Conservation (phyloP, 2,329 filamentous ascomycete genomes). For the Arthrobotrys musiformis region DNA sequence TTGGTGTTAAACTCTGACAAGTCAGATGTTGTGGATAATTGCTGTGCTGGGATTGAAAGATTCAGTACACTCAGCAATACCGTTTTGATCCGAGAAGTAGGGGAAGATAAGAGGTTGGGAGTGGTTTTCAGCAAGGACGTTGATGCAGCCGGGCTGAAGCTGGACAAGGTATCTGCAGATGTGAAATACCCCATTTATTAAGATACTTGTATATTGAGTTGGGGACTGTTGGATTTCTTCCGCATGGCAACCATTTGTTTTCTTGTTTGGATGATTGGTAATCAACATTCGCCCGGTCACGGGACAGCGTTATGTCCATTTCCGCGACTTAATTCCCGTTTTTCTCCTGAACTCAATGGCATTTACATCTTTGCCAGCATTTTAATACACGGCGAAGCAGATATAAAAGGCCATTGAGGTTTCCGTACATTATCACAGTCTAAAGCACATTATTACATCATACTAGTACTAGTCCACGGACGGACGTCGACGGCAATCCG, state of each 20-base stretch:
- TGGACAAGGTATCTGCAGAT: neutral
- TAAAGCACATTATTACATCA: too few relatives aligned
- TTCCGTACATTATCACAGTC: too few relatives aligned
- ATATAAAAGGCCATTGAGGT: too few relatives aligned
- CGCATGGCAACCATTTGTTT: constrained; percentile 9
- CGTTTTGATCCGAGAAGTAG: neutral
- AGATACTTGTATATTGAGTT: neutral
- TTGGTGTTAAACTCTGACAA: constrained; percentile 4
- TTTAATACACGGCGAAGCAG: neutral
- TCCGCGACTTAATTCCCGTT: neutral
- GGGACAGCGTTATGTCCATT: constrained; percentile 9
- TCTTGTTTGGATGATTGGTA: constrained; percentile 14
- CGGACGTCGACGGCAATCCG: too few relatives aligned
- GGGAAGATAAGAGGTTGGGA: neutral
- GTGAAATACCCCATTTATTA: neutral
- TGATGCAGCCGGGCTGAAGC: neutral
- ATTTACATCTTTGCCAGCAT: neutral
- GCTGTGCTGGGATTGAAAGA: constrained; percentile 5
- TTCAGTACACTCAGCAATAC: constrained; percentile 1
- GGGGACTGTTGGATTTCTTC: neutral
- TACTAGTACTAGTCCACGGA: too few relatives aligned
- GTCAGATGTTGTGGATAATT: neutral
- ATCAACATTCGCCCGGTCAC: constrained; percentile 26
- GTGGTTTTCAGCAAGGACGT: neutral
- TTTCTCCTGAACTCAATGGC: neutral